Conservation (phyloP, 192 early-diverging fungal species). For the Mortierella antarctica region DNA sequence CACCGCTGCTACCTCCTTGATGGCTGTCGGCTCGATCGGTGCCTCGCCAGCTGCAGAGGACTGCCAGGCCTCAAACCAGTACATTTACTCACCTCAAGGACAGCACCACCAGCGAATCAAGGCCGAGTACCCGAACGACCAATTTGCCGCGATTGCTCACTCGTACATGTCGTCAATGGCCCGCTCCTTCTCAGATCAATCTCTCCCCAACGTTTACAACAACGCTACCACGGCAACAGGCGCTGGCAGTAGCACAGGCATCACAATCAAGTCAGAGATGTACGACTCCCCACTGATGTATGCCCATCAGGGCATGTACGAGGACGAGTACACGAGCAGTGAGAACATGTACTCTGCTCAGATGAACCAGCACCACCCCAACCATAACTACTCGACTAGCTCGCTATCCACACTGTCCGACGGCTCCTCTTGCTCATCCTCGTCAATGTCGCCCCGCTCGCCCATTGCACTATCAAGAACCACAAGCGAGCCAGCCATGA, state of each 20-base stretch:
- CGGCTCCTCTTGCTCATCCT: conserved; percentile 11
- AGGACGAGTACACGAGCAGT: conserved; percentile 19
- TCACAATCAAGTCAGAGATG: conserved; percentile 14
- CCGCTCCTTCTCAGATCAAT: conserved; percentile 39
- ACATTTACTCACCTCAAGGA: conserved; percentile 10
- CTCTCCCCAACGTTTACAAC: conserved; percentile 26
- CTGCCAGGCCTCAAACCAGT: conserved; percentile 23
- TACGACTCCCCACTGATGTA: conserved; percentile 37
- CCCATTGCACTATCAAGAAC: conserved; percentile 31
- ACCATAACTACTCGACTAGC: conserved; percentile 41
- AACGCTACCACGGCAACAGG: conserved; percentile 3
- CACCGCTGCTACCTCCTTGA: not conserved
- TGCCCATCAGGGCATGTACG: conserved; percentile 26
- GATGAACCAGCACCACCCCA: conserved; percentile 24
- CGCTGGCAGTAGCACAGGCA: too few relatives aligned
- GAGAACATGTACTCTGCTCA: conserved; percentile 7
- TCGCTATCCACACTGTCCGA: conserved; percentile 36
- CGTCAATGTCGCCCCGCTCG: conserved; percentile 42
- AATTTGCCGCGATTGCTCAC: conserved; percentile 31
- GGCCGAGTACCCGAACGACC: conserved; percentile 34
- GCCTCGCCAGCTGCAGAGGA: conserved; percentile 11
- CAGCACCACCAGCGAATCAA: conserved; percentile 11
- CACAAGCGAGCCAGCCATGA: conserved; percentile 23
- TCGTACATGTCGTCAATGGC: conserved; percentile 44
- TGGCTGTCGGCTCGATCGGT: not conserved